phyloP scores from a whole-genome alignment of 768 basidiomycete genomes.

The Tulasnella sp. region DNA sequence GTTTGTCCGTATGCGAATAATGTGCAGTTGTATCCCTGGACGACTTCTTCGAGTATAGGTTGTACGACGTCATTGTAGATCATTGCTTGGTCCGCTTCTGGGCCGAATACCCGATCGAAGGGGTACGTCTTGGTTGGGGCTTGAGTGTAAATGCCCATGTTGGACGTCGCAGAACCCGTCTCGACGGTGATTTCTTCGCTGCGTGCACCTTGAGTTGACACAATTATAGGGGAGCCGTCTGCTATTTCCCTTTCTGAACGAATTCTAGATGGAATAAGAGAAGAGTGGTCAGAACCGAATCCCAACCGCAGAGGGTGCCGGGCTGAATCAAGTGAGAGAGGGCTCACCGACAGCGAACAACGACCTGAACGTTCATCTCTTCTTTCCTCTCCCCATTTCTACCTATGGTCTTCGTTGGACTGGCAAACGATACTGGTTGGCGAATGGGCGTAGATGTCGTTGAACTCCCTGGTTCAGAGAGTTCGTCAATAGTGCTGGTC shows the following conservation, averaged over 20 bases:
- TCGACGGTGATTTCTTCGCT: conserved; percentile 80
- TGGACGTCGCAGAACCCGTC: conserved; percentile 67
- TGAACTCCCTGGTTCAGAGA: conserved; percentile 1
- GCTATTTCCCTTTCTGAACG: conserved; percentile 84
- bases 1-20: conserved; percentile 99
- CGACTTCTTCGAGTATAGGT: conserved; percentile 91
- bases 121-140: conserved; percentile 85
- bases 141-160: conserved; percentile 71
- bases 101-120: conserved; percentile 95
- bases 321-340: too few relatives aligned
- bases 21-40: conserved; percentile 95
- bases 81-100: conserved; percentile 93
- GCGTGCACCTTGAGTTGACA: conserved; percentile 74
- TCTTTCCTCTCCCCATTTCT: conserved; percentile 40
- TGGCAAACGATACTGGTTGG: conserved; percentile 14
- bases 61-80: conserved; percentile 92
- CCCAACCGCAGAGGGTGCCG: too few relatives aligned
- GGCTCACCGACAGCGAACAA: conserved; percentile 78
- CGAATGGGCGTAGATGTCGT: background rate
- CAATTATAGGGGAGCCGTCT: conserved; percentile 86
- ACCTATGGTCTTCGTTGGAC: conserved; percentile 3
- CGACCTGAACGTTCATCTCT: conserved; percentile 91
- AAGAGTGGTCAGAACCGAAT: too few relatives aligned
- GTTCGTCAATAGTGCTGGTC: conserved; percentile 5
- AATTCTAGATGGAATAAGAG: conserved; percentile 39